Conservation (phyloP, 192 early-diverging fungal genomes). For the Diversispora eburnea region DNA sequence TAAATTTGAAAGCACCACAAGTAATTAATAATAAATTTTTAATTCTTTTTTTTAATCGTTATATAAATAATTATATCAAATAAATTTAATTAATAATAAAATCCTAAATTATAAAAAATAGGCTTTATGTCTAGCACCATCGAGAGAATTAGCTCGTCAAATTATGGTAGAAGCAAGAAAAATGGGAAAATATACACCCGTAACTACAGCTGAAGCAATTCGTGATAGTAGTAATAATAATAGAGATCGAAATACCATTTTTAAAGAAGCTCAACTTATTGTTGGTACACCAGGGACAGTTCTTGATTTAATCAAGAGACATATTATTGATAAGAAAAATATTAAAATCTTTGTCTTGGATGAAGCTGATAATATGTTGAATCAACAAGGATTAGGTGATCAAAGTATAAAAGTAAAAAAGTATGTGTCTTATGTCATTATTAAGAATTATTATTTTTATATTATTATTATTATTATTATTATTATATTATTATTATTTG, state of each 20-base stretch:
- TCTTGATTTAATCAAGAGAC: slow-evolving; percentile 63
- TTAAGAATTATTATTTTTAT: too few species aligned
- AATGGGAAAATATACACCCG: slow-evolving; percentile 88
- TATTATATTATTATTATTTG: background rate
- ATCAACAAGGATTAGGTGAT: slow-evolving; percentile 78
- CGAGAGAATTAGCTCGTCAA: slow-evolving; percentile 92
- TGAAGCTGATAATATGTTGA: slow-evolving; percentile 99
- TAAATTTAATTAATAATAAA: background rate
- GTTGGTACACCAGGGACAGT: slow-evolving; percentile 96
- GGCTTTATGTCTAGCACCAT: slow-evolving; percentile 87
- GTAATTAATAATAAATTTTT: slow-evolving; percentile 30
- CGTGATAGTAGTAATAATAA: slow-evolving; percentile 53
- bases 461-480: background rate
- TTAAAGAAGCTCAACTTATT: slow-evolving; percentile 66
- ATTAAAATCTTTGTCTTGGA: slow-evolving; percentile 89
- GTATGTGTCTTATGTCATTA: slow-evolving; percentile 48
- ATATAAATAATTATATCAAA: background rate
- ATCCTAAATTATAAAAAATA: slow-evolving; percentile 10
- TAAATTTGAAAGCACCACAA: slow-evolving; percentile 61
- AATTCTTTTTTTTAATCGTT: background rate
- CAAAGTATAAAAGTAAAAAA: slow-evolving; percentile 83
- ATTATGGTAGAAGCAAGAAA: slow-evolving; percentile 86
- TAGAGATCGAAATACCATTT: slow-evolving; percentile 46
- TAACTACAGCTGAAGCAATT: slow-evolving; percentile 74
- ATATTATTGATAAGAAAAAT: slow-evolving; percentile 55